These are phyloP conservation scores for Phytophthora foliorum DNA, from an alignment of 352 stramenopile genomes.

Conservation along the genomic window DNA sequence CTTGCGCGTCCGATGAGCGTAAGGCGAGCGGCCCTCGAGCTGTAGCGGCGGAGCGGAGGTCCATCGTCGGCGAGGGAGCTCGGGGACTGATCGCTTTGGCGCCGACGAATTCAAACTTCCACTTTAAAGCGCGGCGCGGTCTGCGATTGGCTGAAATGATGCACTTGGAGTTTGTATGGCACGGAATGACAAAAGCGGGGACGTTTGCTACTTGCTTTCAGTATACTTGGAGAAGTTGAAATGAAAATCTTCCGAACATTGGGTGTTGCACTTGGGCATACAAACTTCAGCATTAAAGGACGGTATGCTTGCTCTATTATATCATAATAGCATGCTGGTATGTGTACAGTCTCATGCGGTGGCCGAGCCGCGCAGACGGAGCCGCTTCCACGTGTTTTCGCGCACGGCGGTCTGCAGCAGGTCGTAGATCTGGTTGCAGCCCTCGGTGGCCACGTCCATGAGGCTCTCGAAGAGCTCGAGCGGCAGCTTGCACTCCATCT, in stretches of 20 bases:
- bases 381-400: constrained; percentile 85
- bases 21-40: neutral
- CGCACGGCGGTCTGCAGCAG: constrained; percentile 88
- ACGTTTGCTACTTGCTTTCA: too few species aligned
- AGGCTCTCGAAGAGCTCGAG: constrained; percentile 91
- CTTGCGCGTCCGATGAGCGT: constrained; percentile 28
- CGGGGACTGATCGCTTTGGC: constrained; percentile 30
- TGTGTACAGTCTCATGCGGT: constrained; percentile 38
- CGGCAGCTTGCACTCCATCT: constrained; percentile 93
- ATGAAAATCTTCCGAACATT: too few species aligned
- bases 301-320: too few species aligned
- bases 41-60: constrained; percentile 10
- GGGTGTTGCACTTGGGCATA: constrained; percentile 28
- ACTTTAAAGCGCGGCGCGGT: constrained; percentile 27
- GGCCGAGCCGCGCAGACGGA: constrained; percentile 63
- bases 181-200: neutral
- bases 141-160: constrained; percentile 36
- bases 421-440: constrained; percentile 88
- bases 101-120: constrained; percentile 45
- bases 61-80: constrained; percentile 36
- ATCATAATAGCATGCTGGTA: too few species aligned
- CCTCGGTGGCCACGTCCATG: constrained; percentile 83
- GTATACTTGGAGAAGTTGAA: too few species aligned
- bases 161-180: neutral
- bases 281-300: constrained; percentile 32